Percentiles rank a stretch among this genome's conserved stretches.
These are phyloP conservation scores for Cyclostephanos tholiformis DNA, from an alignment of 108 stramenopile species.

Conservation along the genomic window DNA sequence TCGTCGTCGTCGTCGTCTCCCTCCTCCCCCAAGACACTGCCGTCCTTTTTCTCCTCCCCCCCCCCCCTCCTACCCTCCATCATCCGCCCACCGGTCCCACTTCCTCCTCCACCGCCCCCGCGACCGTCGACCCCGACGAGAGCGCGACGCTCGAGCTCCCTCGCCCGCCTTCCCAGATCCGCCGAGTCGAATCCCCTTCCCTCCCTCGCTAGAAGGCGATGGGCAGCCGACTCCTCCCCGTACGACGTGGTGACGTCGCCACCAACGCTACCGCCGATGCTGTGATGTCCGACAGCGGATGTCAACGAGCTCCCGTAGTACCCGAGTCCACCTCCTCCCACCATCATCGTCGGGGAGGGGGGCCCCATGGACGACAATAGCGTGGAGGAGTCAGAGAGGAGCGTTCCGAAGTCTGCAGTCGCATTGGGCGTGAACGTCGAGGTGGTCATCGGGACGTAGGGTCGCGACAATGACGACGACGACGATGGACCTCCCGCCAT, in stretches of 20 bases:
- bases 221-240: conserved; percentile 37
- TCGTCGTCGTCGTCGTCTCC: neutral
- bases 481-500: neutral
- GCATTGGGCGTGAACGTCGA: neutral
- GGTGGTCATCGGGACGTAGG: neutral
- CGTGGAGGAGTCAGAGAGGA: conserved; percentile 30
- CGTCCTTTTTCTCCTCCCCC: conserved; percentile 16
- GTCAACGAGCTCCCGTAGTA: neutral
- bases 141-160: conserved; percentile 28
- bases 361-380: conserved; percentile 16
- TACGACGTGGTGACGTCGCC: conserved; percentile 19
- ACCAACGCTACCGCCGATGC: neutral
- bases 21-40: neutral
- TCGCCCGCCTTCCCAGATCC: conserved; percentile 29
- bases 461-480: neutral
- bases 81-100: conserved; percentile 9
- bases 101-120: conserved; percentile 15
- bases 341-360: neutral
- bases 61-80: neutral
- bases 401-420: conserved; percentile 30
- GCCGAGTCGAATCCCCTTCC: conserved; percentile 47
- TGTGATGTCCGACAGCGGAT: neutral
- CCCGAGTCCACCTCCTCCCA: neutral
- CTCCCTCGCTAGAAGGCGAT: conserved; percentile 39
- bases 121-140: neutral